These are phyloP conservation scores for Meyerozyma guilliermondii DNA, from an alignment of 1,139 yeast genomes.

Conservation along the genomic window DNA sequence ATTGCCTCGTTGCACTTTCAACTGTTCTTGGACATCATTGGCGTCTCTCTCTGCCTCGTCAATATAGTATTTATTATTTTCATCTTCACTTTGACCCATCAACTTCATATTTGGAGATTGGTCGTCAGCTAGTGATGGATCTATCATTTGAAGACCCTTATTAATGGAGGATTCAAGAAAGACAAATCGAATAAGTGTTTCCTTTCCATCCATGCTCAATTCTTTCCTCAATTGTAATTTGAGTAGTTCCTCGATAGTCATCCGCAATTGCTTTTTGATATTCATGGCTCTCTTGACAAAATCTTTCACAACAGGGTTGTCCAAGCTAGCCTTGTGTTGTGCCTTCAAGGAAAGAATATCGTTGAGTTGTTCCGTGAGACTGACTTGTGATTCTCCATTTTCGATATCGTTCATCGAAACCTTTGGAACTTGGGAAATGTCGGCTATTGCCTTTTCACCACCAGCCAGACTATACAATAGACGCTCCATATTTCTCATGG, in stretches of 20 bases:
- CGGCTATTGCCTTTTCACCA: neutral
- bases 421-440: neutral
- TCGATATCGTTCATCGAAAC: neutral
- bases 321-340: constrained; percentile 14
- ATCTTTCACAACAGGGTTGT: constrained; percentile 23
- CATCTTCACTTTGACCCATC: constrained; percentile 15
- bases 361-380: constrained; percentile 36
- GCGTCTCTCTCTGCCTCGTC: neutral
- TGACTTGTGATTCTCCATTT: constrained; percentile 5
- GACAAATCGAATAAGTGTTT: constrained; percentile 62
- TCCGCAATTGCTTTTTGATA: constrained; percentile 44
- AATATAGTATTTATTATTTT: constrained; percentile 11
- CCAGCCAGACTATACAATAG: constrained; percentile 15
- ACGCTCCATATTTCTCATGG: constrained; percentile 68
- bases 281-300: constrained; percentile 41
- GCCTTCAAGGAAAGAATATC: constrained; percentile 27
- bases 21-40: neutral
- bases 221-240: constrained; percentile 48
- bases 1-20: constrained; percentile 4
- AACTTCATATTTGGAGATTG: constrained; percentile 8
- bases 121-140: constrained; percentile 25
- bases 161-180: constrained; percentile 66
- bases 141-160: constrained; percentile 55
- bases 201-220: constrained; percentile 65
- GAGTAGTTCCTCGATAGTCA: constrained; percentile 53